These are phyloP conservation scores for Nemania sp. DNA, from an alignment of 2,329 filamentous ascomycete species.

Conservation along the genomic window DNA sequence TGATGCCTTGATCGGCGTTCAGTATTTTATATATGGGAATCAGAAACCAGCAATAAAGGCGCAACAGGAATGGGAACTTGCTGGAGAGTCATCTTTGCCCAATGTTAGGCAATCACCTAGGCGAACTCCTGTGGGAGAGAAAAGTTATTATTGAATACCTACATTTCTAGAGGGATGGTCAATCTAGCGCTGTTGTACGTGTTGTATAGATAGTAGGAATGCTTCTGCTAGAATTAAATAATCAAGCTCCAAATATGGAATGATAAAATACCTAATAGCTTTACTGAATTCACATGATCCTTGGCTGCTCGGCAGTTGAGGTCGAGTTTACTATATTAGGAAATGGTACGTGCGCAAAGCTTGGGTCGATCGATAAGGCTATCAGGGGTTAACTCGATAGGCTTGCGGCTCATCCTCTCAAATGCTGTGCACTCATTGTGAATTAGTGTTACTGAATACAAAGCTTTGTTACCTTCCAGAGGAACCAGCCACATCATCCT, in stretches of 20 bases:
- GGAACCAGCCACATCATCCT: background rate
- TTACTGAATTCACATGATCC: background rate
- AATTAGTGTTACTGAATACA: slow-evolving; percentile 46
- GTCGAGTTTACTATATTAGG: slow-evolving; percentile 26
- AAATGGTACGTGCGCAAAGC: slow-evolving; percentile 24
- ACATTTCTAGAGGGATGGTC: background rate
- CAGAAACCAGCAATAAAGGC: slow-evolving; percentile 53
- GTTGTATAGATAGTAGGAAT: background rate
- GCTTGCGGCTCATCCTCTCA: slow-evolving; percentile 22
- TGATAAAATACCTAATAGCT: background rate
- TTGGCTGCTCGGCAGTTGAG: slow-evolving; percentile 26
- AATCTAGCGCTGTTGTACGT: background rate
- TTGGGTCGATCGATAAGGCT: slow-evolving; percentile 14
- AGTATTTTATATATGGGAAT: slow-evolving; percentile 78
- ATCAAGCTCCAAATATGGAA: slow-evolving; percentile 1
- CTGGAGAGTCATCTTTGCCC: slow-evolving; percentile 48
- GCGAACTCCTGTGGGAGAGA: slow-evolving; percentile 54
- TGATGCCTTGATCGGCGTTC: slow-evolving; percentile 78
- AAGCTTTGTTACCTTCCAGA: background rate
- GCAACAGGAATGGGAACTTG: slow-evolving; percentile 47
- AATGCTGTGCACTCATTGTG: slow-evolving; percentile 37
- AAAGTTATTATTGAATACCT: slow-evolving; percentile 43
- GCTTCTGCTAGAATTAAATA: background rate
- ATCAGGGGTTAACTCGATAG: slow-evolving; percentile 15
- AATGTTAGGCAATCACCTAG: slow-evolving; percentile 56